Base-by-base conservation (phyloP, 805 yeast genomes). In the Spathaspora passalidarum region DNA sequence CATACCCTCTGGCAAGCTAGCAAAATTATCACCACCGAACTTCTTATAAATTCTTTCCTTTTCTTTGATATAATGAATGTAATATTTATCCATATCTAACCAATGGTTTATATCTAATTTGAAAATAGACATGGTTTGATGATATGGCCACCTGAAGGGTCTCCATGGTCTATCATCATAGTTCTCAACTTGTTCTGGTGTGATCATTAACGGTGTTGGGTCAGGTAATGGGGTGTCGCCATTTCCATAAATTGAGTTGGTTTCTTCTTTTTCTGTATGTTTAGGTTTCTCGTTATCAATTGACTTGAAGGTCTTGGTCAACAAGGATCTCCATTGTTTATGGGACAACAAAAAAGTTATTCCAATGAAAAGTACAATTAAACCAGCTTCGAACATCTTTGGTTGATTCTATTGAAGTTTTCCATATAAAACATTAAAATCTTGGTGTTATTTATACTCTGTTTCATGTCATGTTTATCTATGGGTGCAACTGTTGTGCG, bases 81-180 rank as follows among this genome's bases (percentile, higher is more conserved):
- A 84, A 63, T 81, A 84, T 60, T 82, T 84, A 61, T 84, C 90
- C 89, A 84, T 84, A 56, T 84, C 89, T 52, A 84, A 64, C 90
- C 90, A 84, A 63, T 84, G 86, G 61, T 84, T 83, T 32, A 82
- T 69, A 57, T 84, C 87, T n/a, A 84, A 70, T 58, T 80, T 81
- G 68, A 75, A 84, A 41, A 84, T 82, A 13, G 85, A 77, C 90
- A 84, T 84, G 1, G 89, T 84, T 62, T 84, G 90, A 61, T 84
- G 88, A 57, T 84, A 84, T 22, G 90, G 90, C 83, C 86, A 82
- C 56, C 90, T 69, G 65, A 84, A 84, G 7, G 89, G 89, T 64
- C 90, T 72, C 90, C 90, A 84, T 10, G 90, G 89, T 59, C 90
- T 71, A 55, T 82, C 90, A 54, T 84, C 88, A 56, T 82, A 81